A percentile compares a stretch with the other conserved stretches of the same genome.
phyloP scores from a whole-genome alignment of 192 early-diverging fungal species.

The Coemansia nantahalensis region DNA sequence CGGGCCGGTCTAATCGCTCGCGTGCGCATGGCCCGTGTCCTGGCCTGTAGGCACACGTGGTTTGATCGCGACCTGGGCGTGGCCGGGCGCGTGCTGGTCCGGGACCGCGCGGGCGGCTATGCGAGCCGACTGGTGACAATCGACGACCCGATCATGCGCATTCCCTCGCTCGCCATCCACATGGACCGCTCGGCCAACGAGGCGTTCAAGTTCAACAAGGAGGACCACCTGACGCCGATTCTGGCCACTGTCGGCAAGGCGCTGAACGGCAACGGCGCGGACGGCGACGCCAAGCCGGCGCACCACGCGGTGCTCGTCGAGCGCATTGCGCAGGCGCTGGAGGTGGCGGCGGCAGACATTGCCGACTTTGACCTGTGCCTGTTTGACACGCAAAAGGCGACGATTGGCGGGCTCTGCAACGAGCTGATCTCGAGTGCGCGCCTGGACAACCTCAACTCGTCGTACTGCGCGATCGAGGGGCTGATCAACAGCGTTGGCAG shows the following conservation, averaged over 20 bases:
- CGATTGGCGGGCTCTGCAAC: constrained; percentile 85
- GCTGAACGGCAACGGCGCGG: constrained; percentile 28
- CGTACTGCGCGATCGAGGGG: constrained; percentile 80
- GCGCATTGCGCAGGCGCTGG: constrained; percentile 73
- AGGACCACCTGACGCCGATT: constrained; percentile 88
- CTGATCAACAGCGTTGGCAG: constrained; percentile 31
- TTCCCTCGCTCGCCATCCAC: constrained; percentile 97
- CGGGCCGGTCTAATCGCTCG: neutral
- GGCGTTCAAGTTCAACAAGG: constrained; percentile 93
- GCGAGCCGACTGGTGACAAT: constrained; percentile 76
- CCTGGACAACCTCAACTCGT: constrained; percentile 96
- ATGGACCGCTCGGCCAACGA: constrained; percentile 79
- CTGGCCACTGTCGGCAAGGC: constrained; percentile 69
- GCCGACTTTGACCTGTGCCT: constrained; percentile 97
- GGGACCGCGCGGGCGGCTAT: constrained; percentile 65
- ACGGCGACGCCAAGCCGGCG: constrained; percentile 8
- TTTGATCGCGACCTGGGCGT: constrained; percentile 97
- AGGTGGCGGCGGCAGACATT: constrained; percentile 62
- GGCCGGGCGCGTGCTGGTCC: constrained; percentile 90
- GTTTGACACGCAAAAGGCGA: constrained; percentile 89
- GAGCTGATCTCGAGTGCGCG: constrained; percentile 95
- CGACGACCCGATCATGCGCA: constrained; percentile 85
- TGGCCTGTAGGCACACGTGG: constrained; percentile 82
- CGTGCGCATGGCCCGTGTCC: too few relatives aligned
- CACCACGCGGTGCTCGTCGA: constrained; percentile 85